Percentiles rank a stretch among this genome's conserved stretches.
phyloP scores from a whole-genome alignment of 2,329 filamentous ascomycete species.

The Fusarium sp. region DNA sequence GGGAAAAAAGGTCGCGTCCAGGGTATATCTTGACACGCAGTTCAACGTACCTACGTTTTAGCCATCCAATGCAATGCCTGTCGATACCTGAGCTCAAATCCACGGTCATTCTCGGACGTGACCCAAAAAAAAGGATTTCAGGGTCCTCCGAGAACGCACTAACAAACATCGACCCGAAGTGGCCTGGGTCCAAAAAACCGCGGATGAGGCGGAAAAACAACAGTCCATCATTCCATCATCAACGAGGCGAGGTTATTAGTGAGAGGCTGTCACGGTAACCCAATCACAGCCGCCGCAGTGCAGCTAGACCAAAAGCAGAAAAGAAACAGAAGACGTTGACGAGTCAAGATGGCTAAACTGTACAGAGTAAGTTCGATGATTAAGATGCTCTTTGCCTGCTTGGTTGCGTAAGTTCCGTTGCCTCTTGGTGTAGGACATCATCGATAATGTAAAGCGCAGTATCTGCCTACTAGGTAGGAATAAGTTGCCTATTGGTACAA shows the following conservation, averaged over 20 bases:
- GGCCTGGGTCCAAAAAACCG: conserved; percentile 30
- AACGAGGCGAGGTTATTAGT: conserved; percentile 34
- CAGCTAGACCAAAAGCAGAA: conserved; percentile 30
- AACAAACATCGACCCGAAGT: conserved; percentile 36
- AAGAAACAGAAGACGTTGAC: conserved; percentile 35
- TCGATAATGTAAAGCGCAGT: background rate
- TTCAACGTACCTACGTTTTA: background rate
- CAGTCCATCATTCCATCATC: conserved; percentile 4
- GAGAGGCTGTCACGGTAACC: conserved; percentile 14
- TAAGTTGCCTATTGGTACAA: background rate
- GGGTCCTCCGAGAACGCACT: conserved; percentile 36
- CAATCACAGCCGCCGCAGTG: background rate
- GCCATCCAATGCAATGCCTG: conserved; percentile 23
- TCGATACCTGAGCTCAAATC: conserved; percentile 4
- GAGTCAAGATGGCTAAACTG: conserved; percentile 32
- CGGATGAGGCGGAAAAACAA: conserved; percentile 41
- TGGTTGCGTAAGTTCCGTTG: conserved; percentile 22
- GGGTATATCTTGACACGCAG: conserved; percentile 10
- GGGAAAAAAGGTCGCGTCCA: conserved; percentile 6
- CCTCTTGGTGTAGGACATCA: conserved; percentile 10
- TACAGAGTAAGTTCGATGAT: conserved; percentile 23
- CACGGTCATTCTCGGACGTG: conserved; percentile 22
- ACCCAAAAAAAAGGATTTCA: conserved; percentile 40
- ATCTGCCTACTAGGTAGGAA: too few species aligned
- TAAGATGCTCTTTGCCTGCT: conserved; percentile 5